phyloP scores from a whole-genome alignment of 352 stramenopile species.

The Phytophthora pini region DNA sequence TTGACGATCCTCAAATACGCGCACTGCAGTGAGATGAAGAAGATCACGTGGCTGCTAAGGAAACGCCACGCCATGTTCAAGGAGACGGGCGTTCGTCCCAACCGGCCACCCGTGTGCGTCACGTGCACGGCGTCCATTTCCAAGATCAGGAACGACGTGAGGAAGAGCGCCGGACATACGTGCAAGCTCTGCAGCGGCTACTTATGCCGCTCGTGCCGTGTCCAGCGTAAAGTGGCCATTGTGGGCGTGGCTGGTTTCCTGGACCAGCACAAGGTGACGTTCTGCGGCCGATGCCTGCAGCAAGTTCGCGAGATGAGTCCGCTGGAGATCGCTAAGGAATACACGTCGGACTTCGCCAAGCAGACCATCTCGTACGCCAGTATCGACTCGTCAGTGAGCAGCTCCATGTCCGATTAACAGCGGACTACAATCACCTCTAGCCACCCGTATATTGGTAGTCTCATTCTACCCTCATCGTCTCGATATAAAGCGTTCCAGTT shows the following conservation, averaged over 20 bases:
- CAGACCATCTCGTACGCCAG: conserved; percentile 14
- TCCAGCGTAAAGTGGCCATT: conserved; percentile 40
- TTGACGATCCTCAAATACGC: conserved; percentile 37
- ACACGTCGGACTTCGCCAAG: conserved; percentile 9
- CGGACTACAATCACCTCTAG: background rate
- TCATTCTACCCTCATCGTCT: too few species aligned
- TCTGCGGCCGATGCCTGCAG: conserved; percentile 32
- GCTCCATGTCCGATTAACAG: conserved; percentile 19
- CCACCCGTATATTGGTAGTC: background rate
- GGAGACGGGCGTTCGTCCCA: conserved; percentile 1
- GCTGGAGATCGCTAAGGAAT: conserved; percentile 21
- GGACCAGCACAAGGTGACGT: conserved; percentile 35
- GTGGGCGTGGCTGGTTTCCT: conserved; percentile 26
- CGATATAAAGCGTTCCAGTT: too few species aligned
- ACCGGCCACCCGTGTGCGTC: conserved; percentile 24
- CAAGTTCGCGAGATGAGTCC: conserved; percentile 24
- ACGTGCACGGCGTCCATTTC: conserved; percentile 21
- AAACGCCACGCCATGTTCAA: conserved; percentile 26
- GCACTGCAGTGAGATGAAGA: conserved; percentile 41
- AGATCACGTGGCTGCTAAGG: conserved; percentile 35
- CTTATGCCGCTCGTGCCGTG: conserved; percentile 42
- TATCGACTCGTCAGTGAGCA: conserved; percentile 15
- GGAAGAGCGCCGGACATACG: conserved; percentile 1
- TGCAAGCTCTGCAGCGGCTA: conserved; percentile 43
- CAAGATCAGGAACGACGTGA: background rate